Evolutionary conservation across 2,329 filamentous ascomycete species (phyloP).

Genomic region (Epichloe sylvatica): DNA sequence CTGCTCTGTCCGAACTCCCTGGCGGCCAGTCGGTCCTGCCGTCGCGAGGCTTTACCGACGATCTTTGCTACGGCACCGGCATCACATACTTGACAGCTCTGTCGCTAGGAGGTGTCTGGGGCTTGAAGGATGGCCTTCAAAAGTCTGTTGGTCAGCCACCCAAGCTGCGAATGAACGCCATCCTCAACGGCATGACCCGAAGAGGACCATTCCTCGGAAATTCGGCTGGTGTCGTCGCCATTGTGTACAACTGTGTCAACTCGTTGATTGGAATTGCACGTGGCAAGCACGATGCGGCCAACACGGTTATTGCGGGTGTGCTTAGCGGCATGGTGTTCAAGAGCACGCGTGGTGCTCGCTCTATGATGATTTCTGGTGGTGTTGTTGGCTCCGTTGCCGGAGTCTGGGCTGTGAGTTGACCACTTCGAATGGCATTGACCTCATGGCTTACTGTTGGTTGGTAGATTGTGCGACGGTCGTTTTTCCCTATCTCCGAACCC

Average conservation of each 20-base stretch:
- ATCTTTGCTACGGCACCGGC: slow-evolving; percentile 94
- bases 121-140: slow-evolving; percentile 74
- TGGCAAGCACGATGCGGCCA: slow-evolving; percentile 78
- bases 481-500: slow-evolving; percentile 27
- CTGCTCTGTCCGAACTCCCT: slow-evolving; percentile 70
- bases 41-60: slow-evolving; percentile 93
- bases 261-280: slow-evolving; percentile 65
- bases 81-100: slow-evolving; percentile 86
- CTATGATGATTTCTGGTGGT: slow-evolving; percentile 88
- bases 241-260: slow-evolving; percentile 91
- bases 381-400: slow-evolving; percentile 79
- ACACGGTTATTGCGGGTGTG: slow-evolving; percentile 73
- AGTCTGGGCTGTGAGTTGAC: slow-evolving; percentile 68
- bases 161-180: slow-evolving; percentile 83
- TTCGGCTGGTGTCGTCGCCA: slow-evolving; percentile 86
- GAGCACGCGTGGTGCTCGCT: slow-evolving; percentile 76
- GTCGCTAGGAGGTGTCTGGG: slow-evolving; percentile 78
- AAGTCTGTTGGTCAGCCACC: slow-evolving; percentile 66
- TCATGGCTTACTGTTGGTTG: background rate
- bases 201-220: slow-evolving; percentile 92
- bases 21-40: slow-evolving; percentile 79
- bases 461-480: slow-evolving; percentile 27
- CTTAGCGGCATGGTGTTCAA: slow-evolving; percentile 93
- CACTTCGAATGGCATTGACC: slow-evolving; percentile 3
- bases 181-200: slow-evolving; percentile 86